Conservation (phyloP, 495 filamentous ascomycete species). For the Penicillium lividum region DNA sequence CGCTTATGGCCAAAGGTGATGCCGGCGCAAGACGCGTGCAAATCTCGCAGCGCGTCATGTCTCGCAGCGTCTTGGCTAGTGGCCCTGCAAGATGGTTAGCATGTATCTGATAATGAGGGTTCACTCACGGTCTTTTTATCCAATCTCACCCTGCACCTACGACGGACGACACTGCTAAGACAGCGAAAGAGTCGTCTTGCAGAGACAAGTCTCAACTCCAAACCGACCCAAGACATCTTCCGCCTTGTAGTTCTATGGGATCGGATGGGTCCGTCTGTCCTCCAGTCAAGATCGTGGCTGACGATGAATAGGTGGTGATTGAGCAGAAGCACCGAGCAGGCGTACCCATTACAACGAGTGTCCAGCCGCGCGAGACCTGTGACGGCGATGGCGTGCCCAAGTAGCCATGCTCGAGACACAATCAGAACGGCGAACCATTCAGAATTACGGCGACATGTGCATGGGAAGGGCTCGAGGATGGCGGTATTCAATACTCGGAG, state of each 20-base stretch:
- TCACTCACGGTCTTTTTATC: conserved; percentile 1
- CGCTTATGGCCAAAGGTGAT: too few species aligned
- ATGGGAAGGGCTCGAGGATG: not conserved
- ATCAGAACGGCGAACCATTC: conserved; percentile 2
- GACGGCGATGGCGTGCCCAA: not conserved
- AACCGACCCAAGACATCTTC: not conserved
- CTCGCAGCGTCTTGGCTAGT: too few species aligned
- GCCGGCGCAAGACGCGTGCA: too few species aligned
- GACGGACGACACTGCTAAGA: conserved; percentile 3
- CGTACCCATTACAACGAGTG: conserved; percentile 4
- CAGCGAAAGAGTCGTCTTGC: not conserved
- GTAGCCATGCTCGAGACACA: conserved; percentile 2
- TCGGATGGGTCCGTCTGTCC: not conserved
- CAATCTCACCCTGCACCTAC: not conserved
- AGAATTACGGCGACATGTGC: not conserved
- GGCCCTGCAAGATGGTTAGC: too few species aligned
- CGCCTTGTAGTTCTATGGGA: not conserved
- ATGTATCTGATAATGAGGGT: not conserved
- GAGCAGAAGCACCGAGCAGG: not conserved
- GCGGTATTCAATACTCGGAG: not conserved
- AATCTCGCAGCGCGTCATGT: too few species aligned
- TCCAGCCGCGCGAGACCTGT: not conserved
- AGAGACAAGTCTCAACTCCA: not conserved
- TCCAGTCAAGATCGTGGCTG: not conserved
- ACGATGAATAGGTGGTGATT: not conserved